Evolutionary conservation across 179 eudicot genomes (phyloP).

Genomic region (Vitellaria paradoxa): DNA sequence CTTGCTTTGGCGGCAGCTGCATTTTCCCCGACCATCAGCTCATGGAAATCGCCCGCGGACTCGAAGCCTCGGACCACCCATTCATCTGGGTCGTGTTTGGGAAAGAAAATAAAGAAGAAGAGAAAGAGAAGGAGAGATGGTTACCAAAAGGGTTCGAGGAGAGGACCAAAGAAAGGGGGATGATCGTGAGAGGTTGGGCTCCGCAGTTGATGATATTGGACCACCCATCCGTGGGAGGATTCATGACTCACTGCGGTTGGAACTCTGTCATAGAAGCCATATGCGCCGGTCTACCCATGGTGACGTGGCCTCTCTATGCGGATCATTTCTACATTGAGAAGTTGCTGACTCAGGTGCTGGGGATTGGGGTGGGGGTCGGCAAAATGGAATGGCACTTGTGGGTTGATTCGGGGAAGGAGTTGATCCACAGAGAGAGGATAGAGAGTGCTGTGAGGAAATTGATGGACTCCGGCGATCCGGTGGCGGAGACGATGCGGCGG

Average conservation of each 20-base stretch:
- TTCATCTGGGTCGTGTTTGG: constrained; percentile 7
- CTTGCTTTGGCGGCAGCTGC: constrained; percentile 15
- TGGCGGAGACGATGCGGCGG: neutral
- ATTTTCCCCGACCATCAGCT: too few relatives aligned
- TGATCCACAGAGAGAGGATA: constrained; percentile 1
- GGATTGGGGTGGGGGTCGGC: constrained; percentile 10
- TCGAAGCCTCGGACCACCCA: too few relatives aligned
- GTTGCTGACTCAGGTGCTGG: constrained; percentile 8
- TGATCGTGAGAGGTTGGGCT: too few relatives aligned
- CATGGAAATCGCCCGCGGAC: too few relatives aligned
- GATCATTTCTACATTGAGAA: constrained; percentile 17
- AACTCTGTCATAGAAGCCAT: constrained; percentile 10
- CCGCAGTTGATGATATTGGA: constrained; percentile 14
- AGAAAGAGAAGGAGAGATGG: constrained; percentile 5
- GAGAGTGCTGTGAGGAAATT: constrained; percentile 9
- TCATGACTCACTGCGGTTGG: constrained; percentile 18
- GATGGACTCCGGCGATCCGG: constrained; percentile 7
- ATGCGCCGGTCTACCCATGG: constrained; percentile 7
- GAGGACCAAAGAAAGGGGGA: too few relatives aligned
- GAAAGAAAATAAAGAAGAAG: constrained; percentile 8
- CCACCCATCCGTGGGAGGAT: constrained; percentile 13
- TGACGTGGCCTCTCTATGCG: constrained; percentile 14
- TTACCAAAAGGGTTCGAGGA: constrained; percentile 9
- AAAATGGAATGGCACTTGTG: neutral
- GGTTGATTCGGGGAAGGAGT: neutral